A percentile compares a stretch with the other conserved stretches of the same genome.
Conservation (phyloP, 768 basidiomycete species). For the Kwoniella dendrophila region DNA sequence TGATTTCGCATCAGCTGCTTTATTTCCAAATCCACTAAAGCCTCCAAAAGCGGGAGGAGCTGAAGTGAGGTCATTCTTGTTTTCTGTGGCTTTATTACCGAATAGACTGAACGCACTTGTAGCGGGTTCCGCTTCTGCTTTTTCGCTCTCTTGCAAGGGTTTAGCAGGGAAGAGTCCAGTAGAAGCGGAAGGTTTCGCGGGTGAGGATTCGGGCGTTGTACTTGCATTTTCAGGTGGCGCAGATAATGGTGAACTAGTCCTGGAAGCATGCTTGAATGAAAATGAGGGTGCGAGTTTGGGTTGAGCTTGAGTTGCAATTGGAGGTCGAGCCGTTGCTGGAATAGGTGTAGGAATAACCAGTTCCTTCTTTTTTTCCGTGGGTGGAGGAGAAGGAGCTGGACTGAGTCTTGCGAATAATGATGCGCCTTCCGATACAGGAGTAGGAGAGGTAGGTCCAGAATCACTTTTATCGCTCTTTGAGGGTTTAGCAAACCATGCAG, state of each 20-base stretch:
- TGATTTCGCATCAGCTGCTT: neutral
- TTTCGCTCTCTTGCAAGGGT: neutral
- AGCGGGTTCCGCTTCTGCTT: neutral
- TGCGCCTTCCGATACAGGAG: constrained; percentile 12
- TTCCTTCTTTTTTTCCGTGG: neutral
- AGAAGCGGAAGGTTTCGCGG: constrained; percentile 21
- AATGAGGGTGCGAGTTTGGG: constrained; percentile 24
- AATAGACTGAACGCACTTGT: constrained; percentile 16
- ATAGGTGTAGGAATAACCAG: neutral
- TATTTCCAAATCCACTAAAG: neutral
- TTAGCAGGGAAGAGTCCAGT: constrained; percentile 2
- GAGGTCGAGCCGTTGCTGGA: too few relatives aligned
- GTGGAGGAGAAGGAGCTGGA: constrained; percentile 5
- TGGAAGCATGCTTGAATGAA: constrained; percentile 39
- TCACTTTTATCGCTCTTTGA: constrained; percentile 2
- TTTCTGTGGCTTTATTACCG: constrained; percentile 12
- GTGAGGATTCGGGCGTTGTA: constrained; percentile 34
- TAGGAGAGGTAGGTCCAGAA: neutral
- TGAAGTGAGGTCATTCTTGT: neutral
- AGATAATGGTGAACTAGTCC: constrained; percentile 42
- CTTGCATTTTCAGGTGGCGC: constrained; percentile 33
- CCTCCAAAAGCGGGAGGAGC: constrained; percentile 3
- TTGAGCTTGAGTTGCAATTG: neutral
- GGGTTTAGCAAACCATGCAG: constrained; percentile 38
- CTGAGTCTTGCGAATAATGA: constrained; percentile 25